A percentile compares a stretch with the other conserved stretches of the same genome.
Conservation (phyloP, 768 basidiomycete species). For the Mycena sanguinolenta region DNA sequence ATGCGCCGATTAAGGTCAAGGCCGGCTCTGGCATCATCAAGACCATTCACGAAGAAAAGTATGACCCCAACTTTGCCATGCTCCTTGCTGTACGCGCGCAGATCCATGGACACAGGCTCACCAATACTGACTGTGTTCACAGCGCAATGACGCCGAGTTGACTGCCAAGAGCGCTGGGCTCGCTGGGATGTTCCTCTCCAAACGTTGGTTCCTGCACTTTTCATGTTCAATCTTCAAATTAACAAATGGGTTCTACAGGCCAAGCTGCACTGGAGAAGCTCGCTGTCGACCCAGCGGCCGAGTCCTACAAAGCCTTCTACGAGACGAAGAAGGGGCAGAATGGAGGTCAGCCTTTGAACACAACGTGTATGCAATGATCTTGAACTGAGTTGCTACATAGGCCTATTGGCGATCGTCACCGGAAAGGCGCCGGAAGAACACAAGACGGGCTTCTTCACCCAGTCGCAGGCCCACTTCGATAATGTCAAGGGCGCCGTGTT, state of each 20-base stretch:
- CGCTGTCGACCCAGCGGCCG: slow-evolving; percentile 48
- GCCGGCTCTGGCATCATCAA: slow-evolving; percentile 52
- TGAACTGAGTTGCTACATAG: not conserved
- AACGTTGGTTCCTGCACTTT: slow-evolving; percentile 50
- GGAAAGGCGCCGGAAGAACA: slow-evolving; percentile 50
- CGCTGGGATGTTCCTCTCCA: slow-evolving; percentile 49
- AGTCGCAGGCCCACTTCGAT: slow-evolving; percentile 55
- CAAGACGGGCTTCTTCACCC: slow-evolving; percentile 55
- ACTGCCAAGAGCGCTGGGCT: slow-evolving; percentile 50
- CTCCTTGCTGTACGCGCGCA: slow-evolving; percentile 51
- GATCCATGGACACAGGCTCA: not conserved
- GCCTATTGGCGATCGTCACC: slow-evolving; percentile 56
- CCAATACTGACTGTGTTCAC: slow-evolving; percentile 1
- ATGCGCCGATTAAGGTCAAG: slow-evolving; percentile 53
- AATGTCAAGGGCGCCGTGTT: slow-evolving; percentile 52
- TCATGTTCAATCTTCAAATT: not conserved
- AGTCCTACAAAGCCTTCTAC: slow-evolving; percentile 58
- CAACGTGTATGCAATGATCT: too few relatives aligned
- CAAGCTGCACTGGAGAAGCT: slow-evolving; percentile 58
- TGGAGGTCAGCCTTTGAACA: slow-evolving; percentile 41
- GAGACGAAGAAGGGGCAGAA: slow-evolving; percentile 56
- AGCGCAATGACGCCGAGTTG: slow-evolving; percentile 64
- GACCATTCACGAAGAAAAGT: slow-evolving; percentile 57
- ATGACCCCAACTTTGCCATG: slow-evolving; percentile 68
- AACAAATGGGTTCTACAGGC: slow-evolving; percentile 44